Percentiles rank a stretch among this genome's conserved stretches.
Conservation (phyloP, 495 filamentous ascomycete species). For the Tuber brumale region DNA sequence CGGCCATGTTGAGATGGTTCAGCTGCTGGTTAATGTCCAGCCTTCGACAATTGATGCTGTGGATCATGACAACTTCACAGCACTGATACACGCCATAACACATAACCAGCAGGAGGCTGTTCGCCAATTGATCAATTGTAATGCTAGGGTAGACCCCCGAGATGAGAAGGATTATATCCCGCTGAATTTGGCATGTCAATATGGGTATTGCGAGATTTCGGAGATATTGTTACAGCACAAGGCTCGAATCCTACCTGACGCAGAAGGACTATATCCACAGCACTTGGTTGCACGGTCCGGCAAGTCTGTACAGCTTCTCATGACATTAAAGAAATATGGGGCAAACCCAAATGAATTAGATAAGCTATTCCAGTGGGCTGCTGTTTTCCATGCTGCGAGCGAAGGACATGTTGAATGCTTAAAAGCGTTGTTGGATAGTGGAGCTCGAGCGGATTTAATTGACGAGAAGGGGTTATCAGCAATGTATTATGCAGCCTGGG, state of each 20-base stretch:
- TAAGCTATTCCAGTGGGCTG: conserved; percentile 95
- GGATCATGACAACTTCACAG: conserved; percentile 96
- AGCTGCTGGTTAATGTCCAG: conserved; percentile 58
- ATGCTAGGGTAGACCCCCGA: conserved; percentile 71
- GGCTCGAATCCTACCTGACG: conserved; percentile 76
- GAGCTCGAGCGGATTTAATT: conserved; percentile 64
- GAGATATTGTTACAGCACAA: conserved; percentile 71
- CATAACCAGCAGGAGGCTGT: conserved; percentile 74
- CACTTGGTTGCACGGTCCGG: conserved; percentile 92
- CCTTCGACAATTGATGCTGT: conserved; percentile 65
- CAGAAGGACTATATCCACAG: conserved; percentile 94
- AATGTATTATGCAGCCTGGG: conserved; percentile 98
- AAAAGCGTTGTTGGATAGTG: conserved; percentile 64
- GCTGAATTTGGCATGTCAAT: conserved; percentile 87
- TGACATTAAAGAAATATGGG: conserved; percentile 74
- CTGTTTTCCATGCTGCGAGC: conserved; percentile 90
- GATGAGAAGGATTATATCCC: conserved; percentile 88
- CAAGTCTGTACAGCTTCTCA: conserved; percentile 65
- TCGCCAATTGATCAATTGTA: conserved; percentile 60
- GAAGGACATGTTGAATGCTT: conserved; percentile 90
- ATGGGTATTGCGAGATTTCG: conserved; percentile 75
- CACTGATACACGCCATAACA: conserved; percentile 88
- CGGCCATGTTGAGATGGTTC: conserved; percentile 77
- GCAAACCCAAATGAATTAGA: conserved; percentile 90
- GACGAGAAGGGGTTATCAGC: conserved; percentile 91